Evolutionary conservation across 2,329 filamentous ascomycete species (phyloP), one percentile per base, ranked within the genome.

Genomic region (Cladophialophora yegresii): DNA sequence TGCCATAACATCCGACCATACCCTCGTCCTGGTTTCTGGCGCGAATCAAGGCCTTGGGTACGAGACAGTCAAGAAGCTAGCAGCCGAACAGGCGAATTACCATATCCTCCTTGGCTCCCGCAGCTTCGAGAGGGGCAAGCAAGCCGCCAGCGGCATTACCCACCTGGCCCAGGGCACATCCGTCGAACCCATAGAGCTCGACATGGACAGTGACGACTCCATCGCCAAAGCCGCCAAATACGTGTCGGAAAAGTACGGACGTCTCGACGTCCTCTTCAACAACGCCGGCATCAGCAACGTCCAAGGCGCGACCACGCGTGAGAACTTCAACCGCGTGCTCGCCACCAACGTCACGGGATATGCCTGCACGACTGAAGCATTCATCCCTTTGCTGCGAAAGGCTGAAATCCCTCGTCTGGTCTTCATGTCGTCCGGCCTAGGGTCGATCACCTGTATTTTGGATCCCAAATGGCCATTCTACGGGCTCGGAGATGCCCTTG

Each of bases 91-190:
- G 77, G 75, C 9, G 78, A 69, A 63, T 26, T 62, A 61, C 40
- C 30, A 71, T 67, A 59, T 78, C 70, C 9, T 74, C 63, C 43
- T 75, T 62, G 2, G 73, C 73, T 28, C 71, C 64, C 62, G 75
- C 71, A 33, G 77, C 64, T 22, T 71, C 72, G 4, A 79, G 64
- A 0, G 77, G 72, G 4, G 78, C 74, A 56, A 80, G 67, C 0
- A 80, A 67, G 62, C 67, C 4, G 60, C 62, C 4, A 43, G 54
- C 9, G 55, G 23, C 12, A 32, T 69, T 33, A 43, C 54, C n/a
- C 10, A 59, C 10, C 26, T 68, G 7, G 65, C 62, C 13, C 13
- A 22, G 8, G 58, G 60, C 13, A 61, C 66, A 4, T 26, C 53
- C 0, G 63, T 68, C 20, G 63, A 68, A 16, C 32, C 62, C 12